Evolutionary conservation across 75 land plant genomes (phyloP).

Genomic region (Sequoiadendron giganteum): DNA sequence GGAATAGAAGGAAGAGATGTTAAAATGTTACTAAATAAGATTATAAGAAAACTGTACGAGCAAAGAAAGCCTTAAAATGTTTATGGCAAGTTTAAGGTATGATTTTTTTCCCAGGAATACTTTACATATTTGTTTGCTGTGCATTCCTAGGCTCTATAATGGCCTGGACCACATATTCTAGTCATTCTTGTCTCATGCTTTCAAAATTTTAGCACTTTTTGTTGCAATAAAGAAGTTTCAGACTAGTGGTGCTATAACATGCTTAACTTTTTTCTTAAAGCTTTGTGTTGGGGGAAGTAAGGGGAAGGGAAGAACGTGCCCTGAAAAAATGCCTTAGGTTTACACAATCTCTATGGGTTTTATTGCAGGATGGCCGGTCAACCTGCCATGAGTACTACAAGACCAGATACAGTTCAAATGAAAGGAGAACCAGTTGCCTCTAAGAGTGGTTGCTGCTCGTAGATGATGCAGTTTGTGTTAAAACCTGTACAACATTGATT

Average conservation of each 20-base stretch:
- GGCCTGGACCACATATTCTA: neutral
- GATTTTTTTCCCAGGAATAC: neutral
- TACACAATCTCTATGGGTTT: slow-evolving; percentile 3
- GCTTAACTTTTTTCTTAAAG: neutral
- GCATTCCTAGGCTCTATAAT: neutral
- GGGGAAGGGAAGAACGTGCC: neutral
- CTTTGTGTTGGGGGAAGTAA: neutral
- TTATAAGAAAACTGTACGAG: neutral
- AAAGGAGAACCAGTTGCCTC: slow-evolving; percentile 66
- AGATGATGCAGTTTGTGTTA: neutral
- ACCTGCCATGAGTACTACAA: slow-evolving; percentile 65
- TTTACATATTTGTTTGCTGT: neutral
- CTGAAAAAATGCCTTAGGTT: neutral
- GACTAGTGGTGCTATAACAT: neutral
- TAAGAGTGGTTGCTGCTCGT: slow-evolving; percentile 74
- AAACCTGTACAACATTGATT: slow-evolving; percentile 2
- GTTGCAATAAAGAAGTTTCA: neutral
- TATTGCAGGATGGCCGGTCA: slow-evolving; percentile 82
- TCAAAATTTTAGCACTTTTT: neutral
- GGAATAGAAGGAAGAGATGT: neutral
- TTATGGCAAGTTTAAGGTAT: neutral
- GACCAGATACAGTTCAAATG: slow-evolving; percentile 69
- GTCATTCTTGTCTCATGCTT: neutral
- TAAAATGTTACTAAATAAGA: neutral
- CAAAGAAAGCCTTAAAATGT: neutral